These are phyloP conservation scores for Penicillium oxalicum DNA, from an alignment of 2,329 filamentous ascomycete genomes.

Conservation along the genomic window DNA sequence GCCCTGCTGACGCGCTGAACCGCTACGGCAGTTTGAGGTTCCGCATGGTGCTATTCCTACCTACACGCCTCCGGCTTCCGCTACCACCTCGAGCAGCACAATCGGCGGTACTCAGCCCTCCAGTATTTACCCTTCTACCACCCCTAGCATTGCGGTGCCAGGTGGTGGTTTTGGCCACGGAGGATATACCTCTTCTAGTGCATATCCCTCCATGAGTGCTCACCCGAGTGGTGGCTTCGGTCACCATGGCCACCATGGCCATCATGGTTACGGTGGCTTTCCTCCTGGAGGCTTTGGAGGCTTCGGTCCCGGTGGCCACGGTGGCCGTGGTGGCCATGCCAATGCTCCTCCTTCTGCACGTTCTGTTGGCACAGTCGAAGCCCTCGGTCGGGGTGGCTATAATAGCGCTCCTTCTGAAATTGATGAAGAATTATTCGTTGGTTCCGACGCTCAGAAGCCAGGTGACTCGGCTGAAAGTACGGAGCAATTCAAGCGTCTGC, in stretches of 20 bases:
- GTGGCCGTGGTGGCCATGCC: background rate
- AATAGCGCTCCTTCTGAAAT: background rate
- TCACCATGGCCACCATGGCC: background rate
- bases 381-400: background rate
- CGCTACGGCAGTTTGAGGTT: constrained; percentile 3
- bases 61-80: background rate
- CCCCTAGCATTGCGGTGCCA: background rate
- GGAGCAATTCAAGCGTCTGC: constrained; percentile 16
- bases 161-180: background rate
- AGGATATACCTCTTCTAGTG: background rate
- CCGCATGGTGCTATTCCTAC: constrained; percentile 9
- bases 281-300: background rate
- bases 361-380: background rate
- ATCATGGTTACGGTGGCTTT: background rate
- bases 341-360: background rate
- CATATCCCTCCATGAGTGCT: background rate
- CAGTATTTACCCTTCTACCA: constrained; percentile 1
- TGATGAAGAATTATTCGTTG: background rate
- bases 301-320: background rate
- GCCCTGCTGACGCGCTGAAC: background rate
- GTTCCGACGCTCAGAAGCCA: constrained; percentile 1
- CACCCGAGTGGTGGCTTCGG: constrained; percentile 1
- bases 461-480: background rate
- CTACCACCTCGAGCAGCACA: no score
- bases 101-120: constrained; percentile 2